Evolutionary conservation across 768 basidiomycete genomes (phyloP), one percentile per base, ranked within the genome.

Genomic region (Agrocybe pediades): DNA sequence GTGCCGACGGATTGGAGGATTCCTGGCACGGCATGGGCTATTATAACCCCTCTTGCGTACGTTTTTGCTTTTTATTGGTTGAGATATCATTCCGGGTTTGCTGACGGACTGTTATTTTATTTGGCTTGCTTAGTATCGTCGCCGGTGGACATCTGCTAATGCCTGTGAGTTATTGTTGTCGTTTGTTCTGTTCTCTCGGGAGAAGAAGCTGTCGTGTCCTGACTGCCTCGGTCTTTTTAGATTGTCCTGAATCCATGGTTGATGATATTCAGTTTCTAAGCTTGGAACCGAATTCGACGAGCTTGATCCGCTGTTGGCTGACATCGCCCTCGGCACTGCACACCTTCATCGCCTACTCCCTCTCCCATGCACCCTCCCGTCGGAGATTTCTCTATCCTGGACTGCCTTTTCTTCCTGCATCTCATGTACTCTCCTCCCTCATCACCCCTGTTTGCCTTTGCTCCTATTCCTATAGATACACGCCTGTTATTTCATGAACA

Each of bases 231-330:
- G 23, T 44, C 53, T 33, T 44, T 24, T 24, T 57, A 88, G 79
- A 87, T 95, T 51, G 84, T 92, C 17, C 80, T 95, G 39, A 95
- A 95, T 61, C 93, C 91, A 0, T 91, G 88, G 87, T 72, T 93
- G 49, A 90, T 92, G 87, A 88, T 92, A 41, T 93, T 92, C 71
- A 86, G 85, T 2, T 81, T 78, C 54, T 82, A 63, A 74, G n/a
- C 25, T 36, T 49, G 24, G 26, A 20, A 43, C 54, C 47, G 48
- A 42, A 26, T 55, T 25, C 43, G n/a, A n/a, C n/a, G n/a, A n/a
- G n/a, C n/a, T n/a, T n/a, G n/a, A n/a, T n/a, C n/a, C n/a, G n/a
- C n/a, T n/a, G n/a, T n/a, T n/a, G n/a, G n/a, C n/a, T n/a, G n/a
- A n/a, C n/a, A n/a, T n/a, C n/a, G n/a, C n/a, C n/a, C n/a, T n/a